Percentiles rank a stretch among this genome's conserved stretches.
Evolutionary conservation across 345 rosid species (phyloP).

Genomic region (Arabis alpina): DNA sequence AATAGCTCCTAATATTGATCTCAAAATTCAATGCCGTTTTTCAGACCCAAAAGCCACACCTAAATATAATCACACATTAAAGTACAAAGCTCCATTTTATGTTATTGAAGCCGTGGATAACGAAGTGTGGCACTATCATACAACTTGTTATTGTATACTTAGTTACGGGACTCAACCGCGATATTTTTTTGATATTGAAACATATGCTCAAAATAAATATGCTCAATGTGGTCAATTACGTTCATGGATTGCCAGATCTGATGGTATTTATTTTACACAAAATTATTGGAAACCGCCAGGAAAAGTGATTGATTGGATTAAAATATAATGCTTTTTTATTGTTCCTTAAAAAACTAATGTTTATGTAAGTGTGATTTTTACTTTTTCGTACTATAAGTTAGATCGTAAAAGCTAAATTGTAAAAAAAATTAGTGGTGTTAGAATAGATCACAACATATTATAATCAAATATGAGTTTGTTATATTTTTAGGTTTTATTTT

Average conservation of each 20-base stretch:
- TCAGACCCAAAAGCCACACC: too few species aligned
- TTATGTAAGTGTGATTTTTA: background rate
- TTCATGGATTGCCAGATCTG: background rate
- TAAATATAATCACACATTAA: background rate
- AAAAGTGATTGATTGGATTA: background rate
- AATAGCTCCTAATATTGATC: background rate
- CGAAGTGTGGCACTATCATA: background rate
- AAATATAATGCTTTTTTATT: too few species aligned
- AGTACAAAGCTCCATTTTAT: background rate
- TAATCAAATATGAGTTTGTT: background rate
- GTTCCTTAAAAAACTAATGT: too few species aligned
- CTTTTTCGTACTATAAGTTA: background rate
- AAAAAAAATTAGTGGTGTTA: background rate
- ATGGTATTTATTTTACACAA: conserved; percentile 15
- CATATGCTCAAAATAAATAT: background rate
- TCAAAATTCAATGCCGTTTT: background rate
- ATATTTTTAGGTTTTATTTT: background rate
- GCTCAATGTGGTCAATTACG: conserved; percentile 6
- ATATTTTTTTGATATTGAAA: background rate
- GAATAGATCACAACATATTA: background rate
- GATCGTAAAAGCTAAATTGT: background rate
- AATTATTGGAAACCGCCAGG: background rate
- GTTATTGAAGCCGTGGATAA: background rate
- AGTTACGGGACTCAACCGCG: background rate
- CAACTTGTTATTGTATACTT: background rate